Percentiles rank a stretch among this genome's conserved stretches.
Conservation (phyloP, 2,329 filamentous ascomycete species). For the Nannizziopsis arthrosporioides region DNA sequence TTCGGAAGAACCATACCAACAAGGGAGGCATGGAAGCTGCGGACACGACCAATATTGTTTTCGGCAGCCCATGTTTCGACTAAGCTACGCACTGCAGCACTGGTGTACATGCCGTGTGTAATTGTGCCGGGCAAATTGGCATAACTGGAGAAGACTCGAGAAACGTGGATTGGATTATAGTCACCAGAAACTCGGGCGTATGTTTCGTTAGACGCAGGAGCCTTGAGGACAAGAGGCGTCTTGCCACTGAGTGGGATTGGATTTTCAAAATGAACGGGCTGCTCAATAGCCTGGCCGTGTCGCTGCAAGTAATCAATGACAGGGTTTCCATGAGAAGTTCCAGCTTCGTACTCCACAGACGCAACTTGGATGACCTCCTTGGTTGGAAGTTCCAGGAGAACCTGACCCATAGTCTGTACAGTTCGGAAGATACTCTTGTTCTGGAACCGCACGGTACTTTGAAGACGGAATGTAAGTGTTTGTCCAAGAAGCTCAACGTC, state of each 20-base stretch:
- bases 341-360: constrained; percentile 91
- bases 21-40: constrained; percentile 90
- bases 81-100: constrained; percentile 84
- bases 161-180: constrained; percentile 98
- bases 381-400: constrained; percentile 83
- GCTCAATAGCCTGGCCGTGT: constrained; percentile 82
- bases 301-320: constrained; percentile 93
- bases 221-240: constrained; percentile 74
- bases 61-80: constrained; percentile 99
- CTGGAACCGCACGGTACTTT: constrained; percentile 87
- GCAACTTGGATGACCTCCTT: constrained; percentile 97
- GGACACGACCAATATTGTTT: constrained; percentile 93
- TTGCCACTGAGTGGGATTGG: constrained; percentile 90
- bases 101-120: constrained; percentile 99
- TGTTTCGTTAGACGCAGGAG: constrained; percentile 91
- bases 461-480: constrained; percentile 89
- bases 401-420: constrained; percentile 83
- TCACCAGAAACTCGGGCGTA: constrained; percentile 96
- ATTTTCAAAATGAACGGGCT: constrained; percentile 95
- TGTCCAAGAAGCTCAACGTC: constrained; percentile 83
- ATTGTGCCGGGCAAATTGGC: constrained; percentile 94
- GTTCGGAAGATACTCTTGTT: constrained; percentile 84
- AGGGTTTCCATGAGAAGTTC: constrained; percentile 84
- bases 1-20: constrained; percentile 99
- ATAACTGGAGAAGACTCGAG: constrained; percentile 89